Percentiles rank a stretch among this genome's conserved stretches.
Conservation (phyloP, 306 rosid genomes). For the Cicer arietinum region DNA sequence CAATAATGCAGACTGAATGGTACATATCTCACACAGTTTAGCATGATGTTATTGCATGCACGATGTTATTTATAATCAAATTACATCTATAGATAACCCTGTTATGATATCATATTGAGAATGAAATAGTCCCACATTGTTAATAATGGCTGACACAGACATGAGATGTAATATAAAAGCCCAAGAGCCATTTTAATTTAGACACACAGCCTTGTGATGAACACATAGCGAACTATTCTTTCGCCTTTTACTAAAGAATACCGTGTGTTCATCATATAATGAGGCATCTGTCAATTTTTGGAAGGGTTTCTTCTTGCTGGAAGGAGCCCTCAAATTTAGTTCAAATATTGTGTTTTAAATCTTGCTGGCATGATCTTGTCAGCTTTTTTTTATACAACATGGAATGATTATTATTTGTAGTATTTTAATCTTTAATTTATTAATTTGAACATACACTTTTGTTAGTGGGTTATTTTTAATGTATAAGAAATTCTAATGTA, state of each 20-base stretch:
- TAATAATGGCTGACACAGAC: neutral
- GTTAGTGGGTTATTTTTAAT: no score
- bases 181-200: neutral
- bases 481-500: no score
- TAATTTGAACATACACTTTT: no score
- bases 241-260: conserved; percentile 59
- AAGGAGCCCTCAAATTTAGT: neutral
- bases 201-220: neutral
- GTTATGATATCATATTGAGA: neutral
- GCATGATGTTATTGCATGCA: neutral
- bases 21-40: neutral
- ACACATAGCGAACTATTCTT: conserved; percentile 54
- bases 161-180: neutral
- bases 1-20: neutral
- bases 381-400: no score
- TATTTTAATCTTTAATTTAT: no score
- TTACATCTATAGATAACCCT: neutral
- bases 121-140: conserved; percentile 4
- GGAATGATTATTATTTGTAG: no score
- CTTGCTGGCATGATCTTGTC: no score
- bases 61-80: neutral
- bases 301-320: neutral
- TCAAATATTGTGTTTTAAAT: neutral
- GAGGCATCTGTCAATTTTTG: conserved; percentile 8
- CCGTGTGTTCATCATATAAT: conserved; percentile 23